phyloP scores from a whole-genome alignment of 108 stramenopile species.

The Skeletonema marinoi region DNA sequence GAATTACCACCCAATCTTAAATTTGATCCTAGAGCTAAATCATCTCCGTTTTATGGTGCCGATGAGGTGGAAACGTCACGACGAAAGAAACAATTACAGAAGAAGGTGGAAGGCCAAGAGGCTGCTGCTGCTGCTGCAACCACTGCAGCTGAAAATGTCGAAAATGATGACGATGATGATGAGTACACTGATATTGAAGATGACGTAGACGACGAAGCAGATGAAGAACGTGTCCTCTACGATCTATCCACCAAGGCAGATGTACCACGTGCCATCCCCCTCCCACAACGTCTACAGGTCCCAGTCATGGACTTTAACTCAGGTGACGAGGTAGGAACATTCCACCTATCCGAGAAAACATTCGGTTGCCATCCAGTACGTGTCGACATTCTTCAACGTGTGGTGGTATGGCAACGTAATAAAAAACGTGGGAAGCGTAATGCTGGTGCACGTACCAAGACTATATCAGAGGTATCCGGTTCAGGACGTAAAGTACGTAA shows the following conservation, averaged over 20 bases:
- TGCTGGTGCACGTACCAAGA: slow-evolving; percentile 77
- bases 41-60: slow-evolving; percentile 8
- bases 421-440: slow-evolving; percentile 80
- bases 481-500: slow-evolving; percentile 85
- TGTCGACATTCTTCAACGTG: slow-evolving; percentile 76
- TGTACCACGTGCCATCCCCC: slow-evolving; percentile 54
- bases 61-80: not conserved
- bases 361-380: slow-evolving; percentile 80
- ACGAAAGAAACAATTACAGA: not conserved
- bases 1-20: slow-evolving; percentile 9
- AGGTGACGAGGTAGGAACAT: slow-evolving; percentile 48
- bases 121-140: not conserved
- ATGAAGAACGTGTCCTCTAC: slow-evolving; percentile 37
- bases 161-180: slow-evolving; percentile 4
- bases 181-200: slow-evolving; percentile 27
- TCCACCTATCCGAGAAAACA: slow-evolving; percentile 62
- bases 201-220: slow-evolving; percentile 49
- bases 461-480: slow-evolving; percentile 74
- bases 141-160: not conserved
- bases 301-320: slow-evolving; percentile 43
- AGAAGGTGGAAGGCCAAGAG: not conserved
- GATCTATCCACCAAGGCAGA: slow-evolving; percentile 25
- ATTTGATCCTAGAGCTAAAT: not conserved
- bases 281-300: slow-evolving; percentile 78
- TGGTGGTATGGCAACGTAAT: slow-evolving; percentile 79